Evolutionary conservation across 768 basidiomycete genomes (phyloP), one percentile per base, ranked within the genome.

Genomic region (Xerocomellus intermedius): DNA sequence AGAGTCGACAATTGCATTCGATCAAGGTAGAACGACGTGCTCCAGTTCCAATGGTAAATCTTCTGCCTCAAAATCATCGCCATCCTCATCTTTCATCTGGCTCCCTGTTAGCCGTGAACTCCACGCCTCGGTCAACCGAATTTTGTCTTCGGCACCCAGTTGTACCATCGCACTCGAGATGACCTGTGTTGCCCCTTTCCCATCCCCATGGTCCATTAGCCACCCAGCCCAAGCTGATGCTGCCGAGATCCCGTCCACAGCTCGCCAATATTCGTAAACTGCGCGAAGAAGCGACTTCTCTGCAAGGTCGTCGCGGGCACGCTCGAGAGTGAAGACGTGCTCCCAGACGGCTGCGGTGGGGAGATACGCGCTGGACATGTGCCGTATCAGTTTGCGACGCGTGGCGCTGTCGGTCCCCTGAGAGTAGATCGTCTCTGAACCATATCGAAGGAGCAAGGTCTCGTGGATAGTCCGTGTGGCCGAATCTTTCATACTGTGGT

Each of bases 221-320:
- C 82, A 84, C 50, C 63, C 60, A 16, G 76, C 80, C 78, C 79
- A 83, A 54, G 64, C 71, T 44, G 74, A 57, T 35, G 71, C 67
- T 38, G 81, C 79, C 52, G 67, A 70, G 42, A 71, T 65, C 17
- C 51, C 60, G 30, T 79, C 76, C 48, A 67, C 55, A 48, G 60
- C 60, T 26, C 75, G 71, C 82, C 82, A 84, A 39, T 65, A 52
- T 58, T 75, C 76, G 56, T 77, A 80, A 38, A 76, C 69, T 22
- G 50, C 47, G 17, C 53, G 51, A 46, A 65, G 66, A 35, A 65
- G 17, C 5, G 50, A 46, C 41, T 55, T 69, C 19, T 62, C 61
- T 28, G 52, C 58, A n/a, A 22, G 50, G 16, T 56, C 60, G 24
- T 54, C 58, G 38, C 57, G 58, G 22, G 56, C 54, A 26, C 54